Evolutionary conservation across 176 grass and related monocot species (phyloP).

Genomic region (Pharus latifolius): DNA sequence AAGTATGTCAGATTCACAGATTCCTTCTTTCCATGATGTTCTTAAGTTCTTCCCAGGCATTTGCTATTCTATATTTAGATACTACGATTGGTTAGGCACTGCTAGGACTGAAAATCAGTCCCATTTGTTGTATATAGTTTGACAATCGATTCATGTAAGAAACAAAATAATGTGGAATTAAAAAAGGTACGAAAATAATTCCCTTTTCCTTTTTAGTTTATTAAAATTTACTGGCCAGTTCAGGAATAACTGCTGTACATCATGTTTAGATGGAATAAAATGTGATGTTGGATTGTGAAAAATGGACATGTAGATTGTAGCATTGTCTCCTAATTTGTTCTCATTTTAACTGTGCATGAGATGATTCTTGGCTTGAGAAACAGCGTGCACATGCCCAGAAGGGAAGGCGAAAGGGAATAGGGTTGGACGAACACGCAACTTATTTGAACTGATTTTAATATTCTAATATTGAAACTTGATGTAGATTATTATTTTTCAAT

Average conservation of each 20-base stretch:
- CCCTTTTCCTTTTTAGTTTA: not conserved
- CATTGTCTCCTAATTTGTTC: too few relatives aligned
- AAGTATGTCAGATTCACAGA: not conserved
- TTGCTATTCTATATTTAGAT: slow-evolving; percentile 1
- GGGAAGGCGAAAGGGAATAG: too few relatives aligned
- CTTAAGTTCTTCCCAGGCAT: not conserved
- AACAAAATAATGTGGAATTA: slow-evolving; percentile 19
- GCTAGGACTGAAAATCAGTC: slow-evolving; percentile 23
- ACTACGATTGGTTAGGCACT: slow-evolving; percentile 6
- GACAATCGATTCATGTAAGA: not conserved
- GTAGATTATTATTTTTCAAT: too few relatives aligned
- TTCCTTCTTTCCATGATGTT: slow-evolving; percentile 2
- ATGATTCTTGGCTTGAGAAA: too few relatives aligned
- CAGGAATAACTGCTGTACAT: slow-evolving; percentile 1
- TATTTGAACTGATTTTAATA: too few relatives aligned
- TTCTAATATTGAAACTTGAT: too few relatives aligned
- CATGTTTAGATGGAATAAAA: not conserved
- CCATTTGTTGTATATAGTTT: slow-evolving; percentile 31
- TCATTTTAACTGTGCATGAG: too few relatives aligned
- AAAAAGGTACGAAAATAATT: not conserved
- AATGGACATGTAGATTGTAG: not conserved
- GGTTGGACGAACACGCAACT: too few relatives aligned
- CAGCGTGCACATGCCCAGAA: too few relatives aligned
- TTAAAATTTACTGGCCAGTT: not conserved
- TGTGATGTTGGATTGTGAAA: not conserved